These are phyloP conservation scores for Paraleonurus japonicus DNA, from an alignment of 257 asterid genomes.

Conservation along the genomic window DNA sequence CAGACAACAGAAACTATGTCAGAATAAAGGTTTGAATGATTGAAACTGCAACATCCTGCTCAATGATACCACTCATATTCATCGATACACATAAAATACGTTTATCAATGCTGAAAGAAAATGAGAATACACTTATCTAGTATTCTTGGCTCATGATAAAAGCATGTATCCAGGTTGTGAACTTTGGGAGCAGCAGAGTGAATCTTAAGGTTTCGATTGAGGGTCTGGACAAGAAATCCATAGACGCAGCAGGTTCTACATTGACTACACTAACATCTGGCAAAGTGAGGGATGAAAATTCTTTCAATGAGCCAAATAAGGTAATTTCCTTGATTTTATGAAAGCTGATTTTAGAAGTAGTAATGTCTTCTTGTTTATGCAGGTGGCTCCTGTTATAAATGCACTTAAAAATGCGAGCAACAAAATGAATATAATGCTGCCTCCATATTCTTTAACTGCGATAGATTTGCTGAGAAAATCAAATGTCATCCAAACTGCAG, in stretches of 20 bases:
- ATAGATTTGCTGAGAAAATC: conserved; percentile 54
- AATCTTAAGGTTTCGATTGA: conserved; percentile 40
- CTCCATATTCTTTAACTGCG: conserved; percentile 62
- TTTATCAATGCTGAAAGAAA: too few relatives aligned
- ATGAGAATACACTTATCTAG: neutral
- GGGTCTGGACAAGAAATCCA: conserved; percentile 42
- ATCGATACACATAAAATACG: neutral
- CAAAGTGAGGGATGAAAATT: conserved; percentile 70
- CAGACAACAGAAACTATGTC: conserved; percentile 41
- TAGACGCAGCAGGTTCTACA: conserved; percentile 50
- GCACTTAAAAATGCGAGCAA: conserved; percentile 43
- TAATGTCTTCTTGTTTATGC: conserved; percentile 29
- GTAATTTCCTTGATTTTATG: conserved; percentile 26
- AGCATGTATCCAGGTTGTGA: conserved; percentile 53
- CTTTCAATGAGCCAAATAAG: conserved; percentile 66
- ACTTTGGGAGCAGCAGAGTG: conserved; percentile 54
- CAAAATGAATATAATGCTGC: conserved; percentile 45
- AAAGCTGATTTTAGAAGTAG: neutral
- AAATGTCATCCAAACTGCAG: conserved; percentile 12
- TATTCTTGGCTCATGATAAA: neutral
- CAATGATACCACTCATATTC: neutral
- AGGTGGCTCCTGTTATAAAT: conserved; percentile 56
- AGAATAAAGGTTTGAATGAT: conserved; percentile 41
- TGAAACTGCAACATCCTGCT: neutral
- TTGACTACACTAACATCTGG: conserved; percentile 55